Base-by-base conservation (phyloP, 31 red algal genomes). In the Pterothamnion heteromorphum region DNA sequence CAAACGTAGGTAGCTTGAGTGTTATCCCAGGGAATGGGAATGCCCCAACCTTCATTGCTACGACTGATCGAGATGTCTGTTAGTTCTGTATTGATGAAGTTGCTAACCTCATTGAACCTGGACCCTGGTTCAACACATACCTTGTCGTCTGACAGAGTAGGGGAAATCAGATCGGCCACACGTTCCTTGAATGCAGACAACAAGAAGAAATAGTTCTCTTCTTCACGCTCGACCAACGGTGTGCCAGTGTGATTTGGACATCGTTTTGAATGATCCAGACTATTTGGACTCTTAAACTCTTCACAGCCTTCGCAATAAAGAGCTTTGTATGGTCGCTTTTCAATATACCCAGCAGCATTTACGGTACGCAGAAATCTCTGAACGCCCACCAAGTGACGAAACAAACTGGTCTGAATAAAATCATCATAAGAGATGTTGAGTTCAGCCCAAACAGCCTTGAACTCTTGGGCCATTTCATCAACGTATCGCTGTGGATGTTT, bases 201-300 rank as follows among this genome's bases (percentile, higher is more conserved):
- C 0, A 92, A 92, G 86, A 99, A 99, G 93, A 99, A 99, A 92
- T 99, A 99, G 39, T 99, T 99, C 31, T 99, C 95, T 87, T 99
- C 98, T 0, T 93, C 90, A 30, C 96, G 85, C 43, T 35, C 76
- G 27, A 31, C 38, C 38, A 95, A 98, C 3, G 74, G 5, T 1
- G 38, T 85, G 35, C 93, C 94, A 9, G 72, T 89, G 71, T 99
- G 98, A 28, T 82, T 88, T 24, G 95, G 95, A 88, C 98, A 99
- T 0, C 96, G 38, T 4, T 81, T 81, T 81, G 4, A 91, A 4
- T 86, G 86, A 0, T 90, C 22, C 14, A 99, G 88, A 36, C 97
- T 96, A 78, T 97, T 95, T 64, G 74, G 37, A 72, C 97, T 95
- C 44, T 99, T 99, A 90, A 96, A 99, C 88, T 97, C 96, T 78